These are phyloP conservation scores for Lipomyces spencermartinsiae DNA, from an alignment of 805 yeast species.

Conservation along the genomic window DNA sequence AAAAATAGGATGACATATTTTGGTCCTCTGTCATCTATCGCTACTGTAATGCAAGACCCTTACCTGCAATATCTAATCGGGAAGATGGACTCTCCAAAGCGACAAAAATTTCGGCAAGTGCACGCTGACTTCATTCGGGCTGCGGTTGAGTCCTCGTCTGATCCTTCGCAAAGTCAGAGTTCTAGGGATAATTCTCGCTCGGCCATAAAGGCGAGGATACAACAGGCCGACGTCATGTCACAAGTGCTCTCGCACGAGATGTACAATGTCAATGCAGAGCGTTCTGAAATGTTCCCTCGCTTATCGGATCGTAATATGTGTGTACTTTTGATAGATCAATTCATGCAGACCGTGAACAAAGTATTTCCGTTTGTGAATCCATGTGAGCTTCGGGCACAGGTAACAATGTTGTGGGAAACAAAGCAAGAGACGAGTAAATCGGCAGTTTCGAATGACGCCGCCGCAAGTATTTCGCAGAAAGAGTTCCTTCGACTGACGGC, in stretches of 20 bases:
- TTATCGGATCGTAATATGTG: constrained; percentile 38
- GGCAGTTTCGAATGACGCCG: neutral
- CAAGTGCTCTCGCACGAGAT: neutral
- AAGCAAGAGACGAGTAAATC: constrained; percentile 16
- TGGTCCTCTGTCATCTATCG: constrained; percentile 21
- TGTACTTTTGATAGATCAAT: constrained; percentile 37
- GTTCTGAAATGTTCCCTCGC: constrained; percentile 24
- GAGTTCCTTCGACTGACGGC: constrained; percentile 34
- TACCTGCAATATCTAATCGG: constrained; percentile 8
- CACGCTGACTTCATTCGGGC: constrained; percentile 1
- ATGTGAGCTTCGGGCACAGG: constrained; percentile 26
- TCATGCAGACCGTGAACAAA: constrained; percentile 36
- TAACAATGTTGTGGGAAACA: constrained; percentile 28
- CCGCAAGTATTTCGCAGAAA: constrained; percentile 2
- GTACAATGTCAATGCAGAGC: constrained; percentile 16
- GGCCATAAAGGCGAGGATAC: neutral
- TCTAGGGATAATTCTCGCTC: neutral
- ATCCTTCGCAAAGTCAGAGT: no score
- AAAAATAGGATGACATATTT: constrained; percentile 22
- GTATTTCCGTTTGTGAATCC: constrained; percentile 38
- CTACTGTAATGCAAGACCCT: constrained; percentile 14
- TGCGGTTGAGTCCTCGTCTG: constrained; percentile 6
- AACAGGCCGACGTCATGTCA: neutral
- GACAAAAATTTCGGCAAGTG: neutral
- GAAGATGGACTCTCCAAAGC: neutral